These are phyloP conservation scores for sunflower (Helianthus annuus) DNA, from an alignment of 129 eudicot genomes.

Conservation along the genomic window HanXRQr2.0-SUNRISE NC_035444.2:3614633-3615132, in stretches of 20 bases:
- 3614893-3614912: too few relatives aligned
- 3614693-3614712: too few relatives aligned
- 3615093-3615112: not conserved
- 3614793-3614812: not conserved
- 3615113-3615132: not conserved
- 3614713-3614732: too few relatives aligned
- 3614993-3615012: not conserved
- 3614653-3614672: too few relatives aligned
- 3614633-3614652: too few relatives aligned
- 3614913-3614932: too few relatives aligned
- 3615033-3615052: constrained; percentile 15
- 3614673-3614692: too few relatives aligned
- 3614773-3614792: too few relatives aligned
- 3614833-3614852: too few relatives aligned
- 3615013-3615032: not conserved
- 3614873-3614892: not conserved
- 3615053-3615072: constrained; percentile 12
- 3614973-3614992: not conserved
- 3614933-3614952: not conserved
- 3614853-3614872: not conserved
- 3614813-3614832: too few relatives aligned
- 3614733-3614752: too few relatives aligned
- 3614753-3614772: not conserved
- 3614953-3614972: not conserved
- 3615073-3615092: not conserved